phyloP scores from a whole-genome alignment of 2,329 filamentous ascomycete genomes.

The Periconia sp. region DNA sequence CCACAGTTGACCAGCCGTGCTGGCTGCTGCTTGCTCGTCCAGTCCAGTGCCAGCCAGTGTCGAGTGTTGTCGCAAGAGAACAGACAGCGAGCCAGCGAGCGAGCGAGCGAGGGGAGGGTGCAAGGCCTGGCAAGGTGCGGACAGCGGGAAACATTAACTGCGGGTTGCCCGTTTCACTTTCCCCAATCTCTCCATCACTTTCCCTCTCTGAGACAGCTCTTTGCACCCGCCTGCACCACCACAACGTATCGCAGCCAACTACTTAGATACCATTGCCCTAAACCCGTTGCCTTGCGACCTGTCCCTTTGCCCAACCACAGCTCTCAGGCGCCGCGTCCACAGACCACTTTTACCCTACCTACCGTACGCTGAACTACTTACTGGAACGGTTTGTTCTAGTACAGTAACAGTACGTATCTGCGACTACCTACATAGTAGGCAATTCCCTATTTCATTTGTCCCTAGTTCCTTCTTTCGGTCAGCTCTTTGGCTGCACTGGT shows the following conservation, averaged over 20 bases:
- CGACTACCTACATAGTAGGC: neutral
- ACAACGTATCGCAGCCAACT: neutral
- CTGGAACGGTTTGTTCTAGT: too few relatives aligned
- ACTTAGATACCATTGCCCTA: neutral
- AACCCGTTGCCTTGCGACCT: neutral
- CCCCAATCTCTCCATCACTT: conserved; percentile 44
- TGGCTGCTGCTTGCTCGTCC: neutral
- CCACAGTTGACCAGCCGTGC: conserved; percentile 21
- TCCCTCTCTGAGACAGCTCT: conserved; percentile 45
- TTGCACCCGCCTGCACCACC: conserved; percentile 29
- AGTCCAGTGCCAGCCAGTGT: too few relatives aligned
- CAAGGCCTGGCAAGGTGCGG: too few relatives aligned
- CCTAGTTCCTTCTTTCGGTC: neutral
- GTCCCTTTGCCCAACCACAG: too few relatives aligned
- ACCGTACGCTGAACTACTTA: too few relatives aligned
- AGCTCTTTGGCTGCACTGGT: neutral
- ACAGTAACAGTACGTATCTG: too few relatives aligned
- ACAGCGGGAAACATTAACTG: conserved; percentile 39
- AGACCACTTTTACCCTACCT: too few relatives aligned
- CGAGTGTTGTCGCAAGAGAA: too few relatives aligned
- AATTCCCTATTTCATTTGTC: neutral
- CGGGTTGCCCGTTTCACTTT: conserved; percentile 43
- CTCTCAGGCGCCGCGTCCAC: too few relatives aligned
- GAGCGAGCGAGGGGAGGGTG: too few relatives aligned
- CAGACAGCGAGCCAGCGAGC: neutral